Conservation (phyloP, 768 basidiomycete genomes). For the Collybia mongolica region DNA sequence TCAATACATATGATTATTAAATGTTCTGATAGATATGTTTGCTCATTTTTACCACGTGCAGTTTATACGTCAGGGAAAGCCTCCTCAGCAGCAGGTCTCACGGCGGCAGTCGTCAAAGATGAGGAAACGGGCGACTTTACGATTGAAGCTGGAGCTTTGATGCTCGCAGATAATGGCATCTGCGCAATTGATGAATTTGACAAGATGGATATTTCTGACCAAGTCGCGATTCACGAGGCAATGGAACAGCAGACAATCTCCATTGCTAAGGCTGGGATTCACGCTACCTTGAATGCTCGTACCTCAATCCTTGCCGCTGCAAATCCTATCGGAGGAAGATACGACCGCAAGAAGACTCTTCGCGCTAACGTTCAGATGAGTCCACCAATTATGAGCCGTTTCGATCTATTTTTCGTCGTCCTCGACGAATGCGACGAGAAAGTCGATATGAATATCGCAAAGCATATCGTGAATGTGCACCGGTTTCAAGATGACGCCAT, state of each 20-base stretch:
- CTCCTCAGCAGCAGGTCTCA: conserved; percentile 97
- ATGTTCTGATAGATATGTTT: conserved; percentile 73
- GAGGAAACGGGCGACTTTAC: conserved; percentile 99
- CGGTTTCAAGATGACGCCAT: conserved; percentile 94
- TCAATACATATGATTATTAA: background rate
- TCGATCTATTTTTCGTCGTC: conserved; percentile 97
- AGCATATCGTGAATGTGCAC: conserved; percentile 97
- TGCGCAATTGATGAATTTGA: conserved; percentile 99
- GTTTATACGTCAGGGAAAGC: conserved; percentile 99
- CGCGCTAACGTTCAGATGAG: conserved; percentile 96
- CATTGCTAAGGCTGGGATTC: conserved; percentile 98
- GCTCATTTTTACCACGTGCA: conserved; percentile 95
- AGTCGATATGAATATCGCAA: conserved; percentile 90
- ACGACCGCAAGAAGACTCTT: conserved; percentile 91
- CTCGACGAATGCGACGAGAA: conserved; percentile 95
- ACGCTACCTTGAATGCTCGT: conserved; percentile 95
- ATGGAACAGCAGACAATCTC: conserved; percentile 99
- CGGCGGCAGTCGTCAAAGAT: conserved; percentile 96
- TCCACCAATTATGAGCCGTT: conserved; percentile 98
- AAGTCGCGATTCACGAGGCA: conserved; percentile 99
- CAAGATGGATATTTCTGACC: conserved; percentile 99
- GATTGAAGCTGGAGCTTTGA: conserved; percentile 97
- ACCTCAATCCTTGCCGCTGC: conserved; percentile 98
- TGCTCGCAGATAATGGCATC: conserved; percentile 99
- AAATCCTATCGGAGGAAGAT: conserved; percentile 95